Base-by-base conservation (phyloP, 192 early-diverging fungal genomes). In the Funneliformis geosporum region DNA sequence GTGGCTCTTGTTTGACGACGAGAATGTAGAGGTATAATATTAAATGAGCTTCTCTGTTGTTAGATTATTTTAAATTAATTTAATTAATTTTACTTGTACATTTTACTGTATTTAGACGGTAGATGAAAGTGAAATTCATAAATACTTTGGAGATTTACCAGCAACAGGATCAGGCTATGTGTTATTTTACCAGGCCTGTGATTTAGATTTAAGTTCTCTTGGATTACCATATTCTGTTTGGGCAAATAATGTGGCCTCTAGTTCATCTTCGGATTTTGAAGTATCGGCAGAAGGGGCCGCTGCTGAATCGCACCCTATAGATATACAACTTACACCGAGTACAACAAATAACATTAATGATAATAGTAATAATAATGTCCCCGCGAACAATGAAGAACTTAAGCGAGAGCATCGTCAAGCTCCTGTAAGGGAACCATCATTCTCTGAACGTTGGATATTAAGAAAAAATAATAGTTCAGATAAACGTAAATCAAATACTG, bases 1-100 rank as follows among this genome's bases (percentile, higher is more conserved):
- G 60, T 99, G 98, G 98, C 82, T 97, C 46, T 83, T 98, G 40
- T 98, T 98, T 84, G 98, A 99, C 85, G 98, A 99, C 84, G 97
- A 99, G 66, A 89, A 86, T 64, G 96, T 99, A n/a, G 91, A 95
- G 80, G 92, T 94, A 88, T 73, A 18, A n/a, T 33, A 25, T 74
- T 6, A 64, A 67, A 79, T 10, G 18, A 68, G 12, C 14, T 62
- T 42, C 2, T 69, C n/a, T 59, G 33, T 43, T 46, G 7, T 33
- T 60, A 69, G 18, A 33, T 40, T 42, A 46, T 72, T 12, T 25
- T 28, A 27, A 38, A 28, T 10, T 55, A 1, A 33, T 16, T 68
- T n/a, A 40, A 64, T 77, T 47, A 72, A 67, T 62, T 4, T 12
- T 65, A 69, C 62, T 70, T 55, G 2, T 73, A 44, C 11, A 21